These are phyloP conservation scores for Amaranthus cruentus DNA, from an alignment of 148 eudicot genomes.

Conservation along the genomic window DNA sequence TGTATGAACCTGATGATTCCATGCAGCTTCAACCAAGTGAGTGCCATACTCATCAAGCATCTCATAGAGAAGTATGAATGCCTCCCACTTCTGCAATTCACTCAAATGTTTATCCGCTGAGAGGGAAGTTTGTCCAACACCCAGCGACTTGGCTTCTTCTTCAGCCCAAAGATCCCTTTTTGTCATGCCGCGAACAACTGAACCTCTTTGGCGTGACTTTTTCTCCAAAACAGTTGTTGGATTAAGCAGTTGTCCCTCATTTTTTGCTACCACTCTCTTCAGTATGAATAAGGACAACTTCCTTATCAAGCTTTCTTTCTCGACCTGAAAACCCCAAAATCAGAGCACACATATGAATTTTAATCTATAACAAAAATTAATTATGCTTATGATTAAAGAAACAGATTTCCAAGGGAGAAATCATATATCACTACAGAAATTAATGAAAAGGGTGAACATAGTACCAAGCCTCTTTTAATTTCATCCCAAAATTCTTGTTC, in stretches of 20 bases:
- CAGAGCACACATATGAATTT: neutral
- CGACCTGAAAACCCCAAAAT: conserved; percentile 44
- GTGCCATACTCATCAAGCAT: conserved; percentile 99
- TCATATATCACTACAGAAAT: neutral
- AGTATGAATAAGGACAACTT: conserved; percentile 78
- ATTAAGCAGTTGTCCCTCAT: conserved; percentile 32
- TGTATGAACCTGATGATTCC: conserved; percentile 85
- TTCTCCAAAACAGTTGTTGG: conserved; percentile 41
- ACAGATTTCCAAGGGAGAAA: neutral
- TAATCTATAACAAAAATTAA: conserved; percentile 3
- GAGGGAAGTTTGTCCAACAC: conserved; percentile 51
- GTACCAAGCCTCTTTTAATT: conserved; percentile 91
- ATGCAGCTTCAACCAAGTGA: conserved; percentile 99
- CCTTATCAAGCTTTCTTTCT: conserved; percentile 73
- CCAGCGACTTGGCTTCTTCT: conserved; percentile 84
- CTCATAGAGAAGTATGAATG: conserved; percentile 88
- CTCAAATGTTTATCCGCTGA: conserved; percentile 33
- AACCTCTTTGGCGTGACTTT: conserved; percentile 32
- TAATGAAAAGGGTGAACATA: conserved; percentile 6
- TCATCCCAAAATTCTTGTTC: conserved; percentile 84
- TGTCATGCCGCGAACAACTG: conserved; percentile 42
- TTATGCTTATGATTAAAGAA: neutral
- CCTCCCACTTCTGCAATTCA: conserved; percentile 67
- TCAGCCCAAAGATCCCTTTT: conserved; percentile 86
- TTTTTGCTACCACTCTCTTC: conserved; percentile 45